phyloP scores from a whole-genome alignment of 148 eudicot species.

The Dysphania ambrosioides region DNA sequence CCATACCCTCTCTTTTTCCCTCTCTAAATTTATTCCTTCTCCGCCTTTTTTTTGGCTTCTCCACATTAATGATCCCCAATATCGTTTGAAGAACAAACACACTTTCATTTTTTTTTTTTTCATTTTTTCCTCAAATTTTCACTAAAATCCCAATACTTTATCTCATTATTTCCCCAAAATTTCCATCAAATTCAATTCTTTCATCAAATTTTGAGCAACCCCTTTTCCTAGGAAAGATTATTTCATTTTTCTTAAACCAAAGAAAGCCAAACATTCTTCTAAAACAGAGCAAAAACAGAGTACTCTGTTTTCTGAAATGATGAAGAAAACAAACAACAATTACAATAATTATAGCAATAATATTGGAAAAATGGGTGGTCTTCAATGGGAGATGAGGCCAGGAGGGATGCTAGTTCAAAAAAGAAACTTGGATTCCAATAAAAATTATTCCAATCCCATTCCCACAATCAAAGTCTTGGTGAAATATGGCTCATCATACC shows the following conservation, averaged over 20 bases:
- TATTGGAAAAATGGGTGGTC: slow-evolving; percentile 28
- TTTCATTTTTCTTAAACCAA: not conserved
- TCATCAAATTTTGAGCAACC: not conserved
- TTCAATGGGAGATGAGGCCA: slow-evolving; percentile 65
- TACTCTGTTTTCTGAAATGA: slow-evolving; percentile 8
- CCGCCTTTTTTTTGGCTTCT: not conserved
- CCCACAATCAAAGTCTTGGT: slow-evolving; percentile 47
- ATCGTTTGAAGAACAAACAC: not conserved
- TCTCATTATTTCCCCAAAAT: not conserved
- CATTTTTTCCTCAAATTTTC: not conserved
- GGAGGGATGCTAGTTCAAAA: slow-evolving; percentile 81
- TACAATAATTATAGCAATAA: slow-evolving; percentile 11
- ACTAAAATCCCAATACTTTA: not conserved
- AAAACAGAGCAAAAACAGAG: not conserved
- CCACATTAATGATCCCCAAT: not conserved
- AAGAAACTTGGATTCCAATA: slow-evolving; percentile 42
- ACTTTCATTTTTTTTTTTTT: not conserved
- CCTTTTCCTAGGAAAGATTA: not conserved
- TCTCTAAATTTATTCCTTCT: not conserved
- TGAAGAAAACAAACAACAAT: slow-evolving; percentile 34
- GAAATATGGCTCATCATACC: slow-evolving; percentile 48
- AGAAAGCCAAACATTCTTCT: not conserved
- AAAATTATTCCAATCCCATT: slow-evolving; percentile 19
- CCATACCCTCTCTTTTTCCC: slow-evolving; percentile 4
- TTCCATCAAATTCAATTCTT: not conserved